Evolutionary conservation across 2,329 filamentous ascomycete species (phyloP).

Genomic region (Fusarium buharicum): DNA sequence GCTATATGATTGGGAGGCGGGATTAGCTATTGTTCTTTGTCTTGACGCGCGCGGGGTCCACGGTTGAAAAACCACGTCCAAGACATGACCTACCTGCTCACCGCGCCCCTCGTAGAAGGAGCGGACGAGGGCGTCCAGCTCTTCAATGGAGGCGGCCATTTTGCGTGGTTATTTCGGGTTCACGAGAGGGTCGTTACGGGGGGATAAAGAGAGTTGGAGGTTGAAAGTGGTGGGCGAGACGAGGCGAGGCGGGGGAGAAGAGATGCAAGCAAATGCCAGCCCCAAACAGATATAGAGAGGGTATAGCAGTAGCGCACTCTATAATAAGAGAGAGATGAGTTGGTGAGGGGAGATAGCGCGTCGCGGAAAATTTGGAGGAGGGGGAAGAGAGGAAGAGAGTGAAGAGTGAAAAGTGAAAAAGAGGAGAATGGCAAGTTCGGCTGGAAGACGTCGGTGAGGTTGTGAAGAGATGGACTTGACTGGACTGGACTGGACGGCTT

Average conservation of each 20-base stretch:
- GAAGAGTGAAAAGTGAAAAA: conserved; percentile 33
- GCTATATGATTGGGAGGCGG: conserved; percentile 65
- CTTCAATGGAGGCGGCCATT: conserved; percentile 82
- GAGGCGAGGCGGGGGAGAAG: conserved; percentile 46
- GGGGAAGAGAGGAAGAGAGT: conserved; percentile 5
- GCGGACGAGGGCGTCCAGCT: conserved; percentile 96
- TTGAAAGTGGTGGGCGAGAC: conserved; percentile 40
- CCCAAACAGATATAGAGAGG: conserved; percentile 40
- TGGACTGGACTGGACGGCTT: conserved; percentile 10
- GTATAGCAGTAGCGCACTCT: conserved; percentile 26
- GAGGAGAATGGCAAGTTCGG: conserved; percentile 39
- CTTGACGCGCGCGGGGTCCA: conserved; percentile 38
- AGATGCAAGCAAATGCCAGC: conserved; percentile 43
- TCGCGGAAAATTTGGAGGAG: conserved; percentile 32
- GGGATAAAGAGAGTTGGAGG: conserved; percentile 42
- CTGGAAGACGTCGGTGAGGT: conserved; percentile 44
- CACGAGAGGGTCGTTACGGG: conserved; percentile 45
- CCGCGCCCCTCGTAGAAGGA: conserved; percentile 98
- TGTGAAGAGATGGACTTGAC: conserved; percentile 37
- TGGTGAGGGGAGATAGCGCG: conserved; percentile 7
- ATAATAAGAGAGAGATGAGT: conserved; percentile 11
- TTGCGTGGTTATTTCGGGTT: conserved; percentile 44
- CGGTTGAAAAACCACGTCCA: conserved; percentile 34
- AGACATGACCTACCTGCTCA: conserved; percentile 74
- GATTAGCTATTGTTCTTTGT: conserved; percentile 34